Base-by-base conservation (phyloP, 257 asterid species). In the Solanum chmielewskii region DNA sequence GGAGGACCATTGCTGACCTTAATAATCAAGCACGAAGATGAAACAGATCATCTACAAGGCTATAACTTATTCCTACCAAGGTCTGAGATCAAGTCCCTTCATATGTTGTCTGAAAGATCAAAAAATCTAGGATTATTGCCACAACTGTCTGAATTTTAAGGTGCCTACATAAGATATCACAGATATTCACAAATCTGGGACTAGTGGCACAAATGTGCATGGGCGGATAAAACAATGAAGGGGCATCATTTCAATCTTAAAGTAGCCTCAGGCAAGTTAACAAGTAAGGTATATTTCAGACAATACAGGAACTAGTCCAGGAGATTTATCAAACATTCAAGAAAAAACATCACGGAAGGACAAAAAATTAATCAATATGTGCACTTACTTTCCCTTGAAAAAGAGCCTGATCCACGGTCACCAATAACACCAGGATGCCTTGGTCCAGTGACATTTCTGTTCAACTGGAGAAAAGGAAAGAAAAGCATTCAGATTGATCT, bases 351-450 rank as follows among this genome's bases (percentile, higher is more conserved):
- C 69, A 80, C 18, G 2, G 18, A 80, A 80, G n/a, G 44, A 80
- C 16, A 18, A 80, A 47, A 15, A 16, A 78, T 78, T 23, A 42
- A 76, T 42, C 62, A 85, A 85, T 45, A 70, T 70, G 81, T 64
- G 86, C 64, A 91, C 99, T 90, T 93, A 97, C 99, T 97, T 92
- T 93, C 99, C 92, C 99, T 94, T 37, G 99, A 97, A 93, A 96
- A 94, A 73, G 99, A 95, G 89, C 99, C 98, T 85, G 99, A 96
- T 89, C 98, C 98, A 80, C 99, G 94, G 87, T 97, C 98, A 73
- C 99, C 99, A 89, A 95, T 95, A 89, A 97, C 96, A 70, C 99
- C 99, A 56, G 96, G 98, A 95, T 94, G 97, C 88, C 96, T 93
- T 83, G 99, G 98, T 69, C 98, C 99, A 62, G 94, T 85, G 82